Evolutionary conservation across 192 early-diverging fungal species (phyloP).

Genomic region (Coemansia sp.): DNA sequence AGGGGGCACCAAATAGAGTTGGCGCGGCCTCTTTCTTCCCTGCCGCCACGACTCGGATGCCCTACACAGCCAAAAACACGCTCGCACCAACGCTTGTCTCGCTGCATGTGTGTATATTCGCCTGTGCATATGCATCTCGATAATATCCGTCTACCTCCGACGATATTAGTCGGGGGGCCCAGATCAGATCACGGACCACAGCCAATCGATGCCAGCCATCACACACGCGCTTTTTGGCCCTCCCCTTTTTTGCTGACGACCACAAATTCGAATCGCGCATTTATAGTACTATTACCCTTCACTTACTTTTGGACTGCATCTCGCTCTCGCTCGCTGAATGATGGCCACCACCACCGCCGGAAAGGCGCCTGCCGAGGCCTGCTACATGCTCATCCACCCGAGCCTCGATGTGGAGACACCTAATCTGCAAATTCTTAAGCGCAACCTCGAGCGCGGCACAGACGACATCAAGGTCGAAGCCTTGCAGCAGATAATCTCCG

Average conservation of each 20-base stretch:
- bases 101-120: neutral
- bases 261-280: neutral
- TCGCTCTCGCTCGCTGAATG: conserved; percentile 19
- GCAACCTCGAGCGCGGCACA: conserved; percentile 84
- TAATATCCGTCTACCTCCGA: neutral
- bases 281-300: neutral
- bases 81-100: neutral
- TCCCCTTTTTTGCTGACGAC: no score
- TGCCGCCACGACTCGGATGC: neutral
- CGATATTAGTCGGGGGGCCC: neutral
- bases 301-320: neutral
- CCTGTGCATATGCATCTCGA: neutral
- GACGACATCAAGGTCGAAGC: conserved; percentile 94
- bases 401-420: conserved; percentile 44
- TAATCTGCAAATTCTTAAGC: conserved; percentile 46
- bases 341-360: conserved; percentile 36
- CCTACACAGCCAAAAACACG: neutral
- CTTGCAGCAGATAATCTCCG: conserved; percentile 90
- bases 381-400: conserved; percentile 57
- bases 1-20: no score
- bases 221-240: neutral
- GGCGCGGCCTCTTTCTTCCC: neutral
- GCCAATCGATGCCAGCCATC: conserved; percentile 20
- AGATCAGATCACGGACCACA: neutral
- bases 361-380: conserved; percentile 40